phyloP scores from a whole-genome alignment of 176 grass and related monocot genomes.

The Lolium perenne region DNA sequence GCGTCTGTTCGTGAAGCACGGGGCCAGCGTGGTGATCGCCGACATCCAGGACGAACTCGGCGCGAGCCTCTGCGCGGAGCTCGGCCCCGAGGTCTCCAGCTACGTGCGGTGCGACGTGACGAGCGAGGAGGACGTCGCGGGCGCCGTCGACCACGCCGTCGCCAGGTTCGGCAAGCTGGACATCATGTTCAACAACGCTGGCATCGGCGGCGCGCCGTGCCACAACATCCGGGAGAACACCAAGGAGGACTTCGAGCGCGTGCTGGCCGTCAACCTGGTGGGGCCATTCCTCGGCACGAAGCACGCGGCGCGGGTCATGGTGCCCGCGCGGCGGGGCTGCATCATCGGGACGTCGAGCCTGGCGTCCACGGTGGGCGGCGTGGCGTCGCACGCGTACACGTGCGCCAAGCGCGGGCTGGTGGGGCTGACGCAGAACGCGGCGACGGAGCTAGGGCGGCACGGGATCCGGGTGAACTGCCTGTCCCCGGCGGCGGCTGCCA shows the following conservation, averaged over 20 bases:
- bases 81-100: constrained; percentile 27
- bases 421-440: constrained; percentile 55
- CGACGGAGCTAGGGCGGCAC: constrained; percentile 52
- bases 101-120: constrained; percentile 59
- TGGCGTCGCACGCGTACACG: constrained; percentile 48
- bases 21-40: constrained; percentile 50
- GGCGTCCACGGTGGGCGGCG: constrained; percentile 24
- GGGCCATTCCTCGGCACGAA: constrained; percentile 64
- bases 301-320: constrained; percentile 62
- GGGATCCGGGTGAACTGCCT: constrained; percentile 67
- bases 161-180: constrained; percentile 50
- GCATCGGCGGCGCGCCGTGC: constrained; percentile 55
- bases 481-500: constrained; percentile 38
- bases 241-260: constrained; percentile 57
- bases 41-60: constrained; percentile 59
- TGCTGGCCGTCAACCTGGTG: constrained; percentile 50
- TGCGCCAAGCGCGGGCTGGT: constrained; percentile 56
- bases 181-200: constrained; percentile 75
- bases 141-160: constrained; percentile 53
- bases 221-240: constrained; percentile 50
- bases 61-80: constrained; percentile 33
- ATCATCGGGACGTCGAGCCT: constrained; percentile 62
- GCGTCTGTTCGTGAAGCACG: constrained; percentile 54
- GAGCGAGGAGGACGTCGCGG: constrained; percentile 46
- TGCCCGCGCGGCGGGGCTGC: constrained; percentile 41